Evolutionary conservation across 225 moss, liverwort and hornwort species (phyloP), one percentile per base, ranked within the genome.

Genomic region (Physcomitrium patens): DNA sequence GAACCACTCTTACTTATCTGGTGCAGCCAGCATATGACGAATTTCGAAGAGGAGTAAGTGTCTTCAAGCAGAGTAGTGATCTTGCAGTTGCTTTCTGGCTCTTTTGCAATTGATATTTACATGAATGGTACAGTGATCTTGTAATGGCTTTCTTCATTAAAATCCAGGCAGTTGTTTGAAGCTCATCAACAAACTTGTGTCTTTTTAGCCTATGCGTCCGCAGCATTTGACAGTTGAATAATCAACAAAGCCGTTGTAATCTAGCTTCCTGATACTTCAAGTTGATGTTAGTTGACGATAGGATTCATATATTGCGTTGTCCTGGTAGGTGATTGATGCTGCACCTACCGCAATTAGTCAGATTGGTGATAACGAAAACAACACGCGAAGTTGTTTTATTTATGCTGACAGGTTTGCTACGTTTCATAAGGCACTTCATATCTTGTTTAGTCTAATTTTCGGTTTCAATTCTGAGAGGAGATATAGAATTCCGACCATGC

Each of bases 1-100:
- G 90, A 59, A 90, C 90, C 15, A 90, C 90, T 19, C 76, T 90
- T 22, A 74, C 87, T 9, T 87, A 85, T 72, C 23, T 90, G 70
- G 83, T 81, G 75, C 73, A 80, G 63, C 82, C 85, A 26, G 87
- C 90, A 19, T 87, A 63, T 69, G 53, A 7, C 20, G 60, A 80
- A 41, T 87, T 87, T 79, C 57, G 67, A 64, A 9, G 1, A 17
- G 87, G 76, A 80, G 90, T 90, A 87, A 70, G 87, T 84, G 75
- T 79, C 71, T 73, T 23, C 24, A 57, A 20, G 23, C 17, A 41
- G n/a, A 59, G 55, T 53, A 62, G 31, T 54, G 24, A 24, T 31
- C 24, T 56, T 74, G 49, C 49, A 42, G 44, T 48, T 82, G 44
- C 60, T 79, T 26, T 56, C 44, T 67, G 61, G 14, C 46, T 70